Evolutionary conservation across 208 protist species (phyloP), one percentile per base, ranked within the genome.

Genomic region (Crithidia mellificae): DNA sequence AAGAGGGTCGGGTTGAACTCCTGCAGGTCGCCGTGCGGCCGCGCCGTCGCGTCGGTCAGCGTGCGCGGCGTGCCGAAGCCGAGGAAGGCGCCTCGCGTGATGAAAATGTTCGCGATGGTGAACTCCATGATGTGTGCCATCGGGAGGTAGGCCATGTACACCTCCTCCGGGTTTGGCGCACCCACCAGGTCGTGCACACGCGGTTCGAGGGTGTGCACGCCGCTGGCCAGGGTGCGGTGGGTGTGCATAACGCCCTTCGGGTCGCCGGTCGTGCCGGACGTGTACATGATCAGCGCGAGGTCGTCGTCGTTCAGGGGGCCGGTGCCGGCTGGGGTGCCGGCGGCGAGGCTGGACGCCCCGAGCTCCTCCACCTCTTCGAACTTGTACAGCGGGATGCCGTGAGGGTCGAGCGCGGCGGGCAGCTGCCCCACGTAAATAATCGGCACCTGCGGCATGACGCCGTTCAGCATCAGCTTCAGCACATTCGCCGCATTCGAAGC

Each of bases 81-180:
- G 51, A 96, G 67, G 5, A 86, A 32, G 32, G 73, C 76, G 30
- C 91, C 94, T n/a, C 84, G 74, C 9, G 63, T 32, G 27, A 97
- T 63, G 50, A 96, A 82, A 27, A 94, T 54, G 41, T 77, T 90
- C 15, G 92, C 63, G 36, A 92, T 85, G 20, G 74, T 77, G 57
- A 96, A 82, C 78, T 98, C 93, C 46, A 98, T 83, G 68, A 98
- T 96, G 79, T 98, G 95, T 20, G 93, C 95, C 24, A 97, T 77
- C 27, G 95, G 95, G 19, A 98, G 78, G 69, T 97, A 98, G 1
- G 89, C 81, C 47, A 95, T 79, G 74, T 97, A 95, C 24, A 56
- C 72, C 62, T 97, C 91, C 7, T 54, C 34, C 9, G 29, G 2
- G 7, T 3, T 39, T 32, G 15, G 7, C n/a, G 43, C 9, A 20